Percentiles rank a stretch among this genome's conserved stretches.
Evolutionary conservation across 2,329 filamentous ascomycete genomes (phyloP).

Genomic region (Penicillium sp.): DNA sequence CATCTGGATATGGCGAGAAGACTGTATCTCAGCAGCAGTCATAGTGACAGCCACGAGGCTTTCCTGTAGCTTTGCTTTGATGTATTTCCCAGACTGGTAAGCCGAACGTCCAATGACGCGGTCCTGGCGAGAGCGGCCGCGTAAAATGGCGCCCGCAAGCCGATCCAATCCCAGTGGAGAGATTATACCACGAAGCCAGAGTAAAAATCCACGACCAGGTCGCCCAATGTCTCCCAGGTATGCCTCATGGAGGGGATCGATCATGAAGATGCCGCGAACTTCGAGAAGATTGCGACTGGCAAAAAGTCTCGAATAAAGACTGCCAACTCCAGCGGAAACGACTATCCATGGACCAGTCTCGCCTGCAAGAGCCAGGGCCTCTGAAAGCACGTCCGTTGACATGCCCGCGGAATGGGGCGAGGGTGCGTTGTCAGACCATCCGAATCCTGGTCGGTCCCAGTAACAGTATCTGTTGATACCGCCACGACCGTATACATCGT

Average conservation of each 20-base stretch:
- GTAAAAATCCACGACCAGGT: slow-evolving; percentile 71
- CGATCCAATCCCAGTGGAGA: slow-evolving; percentile 84
- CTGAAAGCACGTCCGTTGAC: slow-evolving; percentile 83
- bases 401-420: slow-evolving; percentile 92
- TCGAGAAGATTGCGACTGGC: slow-evolving; percentile 75
- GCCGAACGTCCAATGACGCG: slow-evolving; percentile 79
- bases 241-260: slow-evolving; percentile 89
- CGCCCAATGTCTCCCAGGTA: slow-evolving; percentile 66
- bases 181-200: slow-evolving; percentile 83
- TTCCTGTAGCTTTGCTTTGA: slow-evolving; percentile 92
- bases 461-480: slow-evolving; percentile 91
- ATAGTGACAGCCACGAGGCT: slow-evolving; percentile 82
- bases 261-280: slow-evolving; percentile 75
- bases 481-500: slow-evolving; percentile 72
- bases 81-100: slow-evolving; percentile 76
- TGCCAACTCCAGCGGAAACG: slow-evolving; percentile 81
- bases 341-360: slow-evolving; percentile 89
- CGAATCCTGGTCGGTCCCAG: slow-evolving; percentile 87
- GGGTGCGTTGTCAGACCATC: slow-evolving; percentile 86
- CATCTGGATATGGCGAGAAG: slow-evolving; percentile 75
- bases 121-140: slow-evolving; percentile 75
- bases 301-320: slow-evolving; percentile 88
- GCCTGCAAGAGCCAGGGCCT: slow-evolving; percentile 75
- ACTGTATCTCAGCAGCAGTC: slow-evolving; percentile 76
- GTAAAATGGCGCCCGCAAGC: slow-evolving; percentile 76